Conservation (phyloP, 352 stramenopile species). For the Phytophthora cryptogea region DNA sequence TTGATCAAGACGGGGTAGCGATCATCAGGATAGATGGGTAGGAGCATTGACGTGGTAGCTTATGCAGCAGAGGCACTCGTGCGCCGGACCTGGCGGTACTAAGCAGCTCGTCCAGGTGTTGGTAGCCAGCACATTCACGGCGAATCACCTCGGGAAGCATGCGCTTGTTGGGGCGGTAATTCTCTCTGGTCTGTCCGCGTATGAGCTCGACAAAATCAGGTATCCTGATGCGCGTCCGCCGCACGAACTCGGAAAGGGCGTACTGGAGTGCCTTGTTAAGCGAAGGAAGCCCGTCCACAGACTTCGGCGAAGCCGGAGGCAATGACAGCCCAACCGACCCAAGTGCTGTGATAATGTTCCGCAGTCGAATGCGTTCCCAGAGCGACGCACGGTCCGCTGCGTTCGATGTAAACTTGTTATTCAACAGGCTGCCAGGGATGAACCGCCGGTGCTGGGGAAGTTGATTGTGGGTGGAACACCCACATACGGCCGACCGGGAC, state of each 20-base stretch:
- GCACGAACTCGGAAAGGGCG: conserved; percentile 14
- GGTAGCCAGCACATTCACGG: neutral
- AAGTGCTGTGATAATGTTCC: too few relatives aligned
- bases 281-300: too few relatives aligned
- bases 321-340: too few relatives aligned
- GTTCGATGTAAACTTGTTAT: too few relatives aligned
- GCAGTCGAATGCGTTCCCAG: too few relatives aligned
- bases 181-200: conserved; percentile 9
- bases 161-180: conserved; percentile 16
- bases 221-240: neutral
- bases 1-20: conserved; percentile 11
- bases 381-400: too few relatives aligned
- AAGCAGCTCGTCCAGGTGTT: conserved; percentile 1
- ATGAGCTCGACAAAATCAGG: conserved; percentile 15
- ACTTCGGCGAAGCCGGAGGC: too few relatives aligned
- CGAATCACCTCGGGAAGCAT: neutral
- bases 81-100: neutral
- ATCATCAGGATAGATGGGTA: conserved; percentile 5
- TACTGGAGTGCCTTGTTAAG: conserved; percentile 16
- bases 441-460: too few relatives aligned
- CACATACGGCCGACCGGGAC: too few relatives aligned
- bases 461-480: too few relatives aligned
- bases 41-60: neutral
- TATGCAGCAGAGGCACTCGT: neutral
- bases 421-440: too few relatives aligned